These are phyloP conservation scores for Xylaria sp. DNA, from an alignment of 2,329 filamentous ascomycete species.

Conservation along the genomic window DNA sequence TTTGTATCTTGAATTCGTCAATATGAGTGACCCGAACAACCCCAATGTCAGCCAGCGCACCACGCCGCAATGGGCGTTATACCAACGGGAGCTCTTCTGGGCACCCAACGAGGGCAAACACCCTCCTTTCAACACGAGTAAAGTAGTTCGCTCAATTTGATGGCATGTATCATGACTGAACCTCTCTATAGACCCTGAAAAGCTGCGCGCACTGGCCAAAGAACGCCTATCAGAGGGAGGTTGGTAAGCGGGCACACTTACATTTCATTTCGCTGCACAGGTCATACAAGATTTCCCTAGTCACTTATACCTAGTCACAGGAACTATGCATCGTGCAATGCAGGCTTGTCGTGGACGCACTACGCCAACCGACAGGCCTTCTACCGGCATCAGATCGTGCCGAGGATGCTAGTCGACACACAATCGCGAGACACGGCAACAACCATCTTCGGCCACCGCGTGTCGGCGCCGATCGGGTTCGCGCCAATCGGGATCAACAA, in stretches of 20 bases:
- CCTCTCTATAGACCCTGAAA: conserved; percentile 61
- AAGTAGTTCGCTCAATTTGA: background rate
- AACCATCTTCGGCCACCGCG: conserved; percentile 68
- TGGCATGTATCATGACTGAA: background rate
- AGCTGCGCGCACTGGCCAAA: conserved; percentile 68
- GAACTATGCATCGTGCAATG: conserved; percentile 68
- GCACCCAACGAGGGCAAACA: conserved; percentile 45
- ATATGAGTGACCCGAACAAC: conserved; percentile 47
- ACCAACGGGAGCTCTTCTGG: conserved; percentile 47
- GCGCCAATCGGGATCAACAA: conserved; percentile 74
- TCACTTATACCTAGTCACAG: conserved; percentile 36
- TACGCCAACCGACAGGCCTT: conserved; percentile 72
- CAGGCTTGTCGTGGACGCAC: conserved; percentile 62
- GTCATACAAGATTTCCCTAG: background rate
- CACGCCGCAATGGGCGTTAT: conserved; percentile 46
- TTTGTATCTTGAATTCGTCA: background rate
- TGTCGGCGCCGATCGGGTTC: conserved; percentile 71
- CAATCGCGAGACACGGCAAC: conserved; percentile 67
- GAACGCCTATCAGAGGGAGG: conserved; percentile 66
- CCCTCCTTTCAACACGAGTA: conserved; percentile 45
- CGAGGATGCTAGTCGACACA: conserved; percentile 70
- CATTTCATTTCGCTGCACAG: background rate
- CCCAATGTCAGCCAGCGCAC: conserved; percentile 43
- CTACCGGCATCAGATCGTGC: conserved; percentile 71
- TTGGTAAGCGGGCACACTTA: conserved; percentile 54